Evolutionary conservation across 2,329 filamentous ascomycete species (phyloP).

Genomic region (Aspergillus terreus): DNA sequence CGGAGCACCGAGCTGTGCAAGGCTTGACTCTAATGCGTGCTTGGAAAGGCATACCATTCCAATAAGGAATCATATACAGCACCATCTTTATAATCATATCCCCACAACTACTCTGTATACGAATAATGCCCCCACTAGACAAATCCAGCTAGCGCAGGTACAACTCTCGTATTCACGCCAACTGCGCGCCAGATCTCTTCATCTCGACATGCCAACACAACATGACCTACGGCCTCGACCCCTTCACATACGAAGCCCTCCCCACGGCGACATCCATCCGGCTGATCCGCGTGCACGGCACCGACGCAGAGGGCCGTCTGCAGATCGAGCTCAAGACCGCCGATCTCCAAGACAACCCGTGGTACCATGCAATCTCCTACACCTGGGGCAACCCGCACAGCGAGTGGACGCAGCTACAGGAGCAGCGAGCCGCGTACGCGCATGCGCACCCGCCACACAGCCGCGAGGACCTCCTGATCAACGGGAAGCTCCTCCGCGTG

Average conservation of each 20-base stretch:
- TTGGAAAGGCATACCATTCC: too few species aligned
- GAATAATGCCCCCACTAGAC: too few species aligned
- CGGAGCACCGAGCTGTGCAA: too few species aligned
- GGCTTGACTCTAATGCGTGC: too few species aligned
- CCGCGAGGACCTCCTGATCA: background rate
- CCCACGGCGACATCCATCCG: conserved; percentile 2
- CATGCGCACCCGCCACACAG: background rate
- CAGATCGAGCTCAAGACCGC: background rate
- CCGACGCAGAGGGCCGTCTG: background rate
- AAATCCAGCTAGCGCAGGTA: too few species aligned
- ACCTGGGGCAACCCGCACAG: conserved; percentile 7
- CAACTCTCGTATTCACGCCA: background rate
- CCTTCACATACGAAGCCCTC: background rate
- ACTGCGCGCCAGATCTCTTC: background rate
- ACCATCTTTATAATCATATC: too few species aligned
- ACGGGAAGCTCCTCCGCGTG: background rate
- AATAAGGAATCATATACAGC: too few species aligned
- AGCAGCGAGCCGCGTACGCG: background rate
- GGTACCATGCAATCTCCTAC: conserved; percentile 4
- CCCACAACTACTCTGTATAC: too few species aligned
- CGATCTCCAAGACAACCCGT: background rate
- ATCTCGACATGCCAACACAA: background rate
- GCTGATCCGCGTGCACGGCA: background rate
- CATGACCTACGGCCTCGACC: background rate
- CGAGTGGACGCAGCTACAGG: background rate